These are phyloP conservation scores for Panellus pusillus DNA, from an alignment of 768 basidiomycete species.

Conservation along the genomic window DNA sequence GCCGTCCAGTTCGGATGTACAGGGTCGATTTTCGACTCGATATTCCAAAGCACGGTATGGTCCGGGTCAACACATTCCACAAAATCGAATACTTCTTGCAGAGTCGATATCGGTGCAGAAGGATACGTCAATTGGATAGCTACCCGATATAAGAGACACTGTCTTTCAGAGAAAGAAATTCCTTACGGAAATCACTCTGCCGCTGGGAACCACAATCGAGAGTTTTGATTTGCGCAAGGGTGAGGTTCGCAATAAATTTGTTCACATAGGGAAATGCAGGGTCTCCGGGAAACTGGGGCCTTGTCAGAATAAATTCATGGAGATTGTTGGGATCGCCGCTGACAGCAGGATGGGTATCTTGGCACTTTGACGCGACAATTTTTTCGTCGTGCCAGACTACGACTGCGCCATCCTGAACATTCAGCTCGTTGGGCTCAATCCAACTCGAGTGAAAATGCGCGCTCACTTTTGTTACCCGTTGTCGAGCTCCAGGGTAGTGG, in stretches of 20 bases:
- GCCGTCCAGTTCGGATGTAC: slow-evolving; percentile 50
- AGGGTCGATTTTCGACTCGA: slow-evolving; percentile 76
- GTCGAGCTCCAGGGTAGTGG: slow-evolving; percentile 76
- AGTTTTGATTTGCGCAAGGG: slow-evolving; percentile 75
- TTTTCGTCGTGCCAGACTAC: slow-evolving; percentile 82
- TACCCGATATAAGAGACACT: slow-evolving; percentile 23
- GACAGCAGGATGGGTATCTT: slow-evolving; percentile 66
- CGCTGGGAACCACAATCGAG: slow-evolving; percentile 78
- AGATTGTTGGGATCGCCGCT: slow-evolving; percentile 21
- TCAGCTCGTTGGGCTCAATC: background rate
- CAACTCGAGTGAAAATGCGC: background rate
- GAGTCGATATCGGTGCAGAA: slow-evolving; percentile 68
- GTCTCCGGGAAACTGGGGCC: slow-evolving; percentile 50
- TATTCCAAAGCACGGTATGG: slow-evolving; percentile 63
- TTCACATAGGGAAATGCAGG: slow-evolving; percentile 75
- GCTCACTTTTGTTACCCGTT: slow-evolving; percentile 68
- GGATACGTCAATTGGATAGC: slow-evolving; percentile 68
- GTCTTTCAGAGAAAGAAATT: background rate
- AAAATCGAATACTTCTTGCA: slow-evolving; percentile 75
- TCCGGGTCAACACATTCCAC: slow-evolving; percentile 69
- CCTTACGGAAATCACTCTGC: slow-evolving; percentile 56
- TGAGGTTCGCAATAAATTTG: slow-evolving; percentile 73
- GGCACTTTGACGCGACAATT: slow-evolving; percentile 63
- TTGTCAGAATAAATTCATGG: slow-evolving; percentile 1
- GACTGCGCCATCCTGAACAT: slow-evolving; percentile 65